Evolutionary conservation across 768 basidiomycete genomes (phyloP).

Genomic region (Pholiota conissans): DNA sequence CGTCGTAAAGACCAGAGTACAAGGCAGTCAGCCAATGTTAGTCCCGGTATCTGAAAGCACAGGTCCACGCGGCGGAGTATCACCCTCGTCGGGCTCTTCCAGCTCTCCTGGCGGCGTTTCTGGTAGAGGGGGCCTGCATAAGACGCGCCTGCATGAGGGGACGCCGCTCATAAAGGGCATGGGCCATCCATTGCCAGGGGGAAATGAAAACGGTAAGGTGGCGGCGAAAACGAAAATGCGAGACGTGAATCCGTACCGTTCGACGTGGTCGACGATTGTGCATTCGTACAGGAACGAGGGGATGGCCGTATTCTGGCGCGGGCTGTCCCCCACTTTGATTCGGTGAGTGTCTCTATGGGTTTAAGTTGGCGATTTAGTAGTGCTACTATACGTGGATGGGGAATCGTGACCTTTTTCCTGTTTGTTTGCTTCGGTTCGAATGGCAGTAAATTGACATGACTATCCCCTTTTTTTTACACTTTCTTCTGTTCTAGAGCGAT

Average conservation of each 20-base stretch:
- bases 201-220: neutral
- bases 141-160: neutral
- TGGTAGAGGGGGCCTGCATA: neutral
- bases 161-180: neutral
- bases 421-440: neutral
- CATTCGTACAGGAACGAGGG: slow-evolving; percentile 69
- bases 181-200: neutral
- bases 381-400: neutral
- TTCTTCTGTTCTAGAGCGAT: slow-evolving; percentile 51
- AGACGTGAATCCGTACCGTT: slow-evolving; percentile 53
- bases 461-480: too few species aligned
- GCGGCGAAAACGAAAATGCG: neutral
- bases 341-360: slow-evolving; percentile 45
- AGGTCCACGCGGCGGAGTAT: neutral
- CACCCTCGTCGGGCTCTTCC: neutral
- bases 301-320: slow-evolving; percentile 67
- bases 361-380: neutral
- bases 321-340: slow-evolving; percentile 78
- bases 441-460: too few species aligned
- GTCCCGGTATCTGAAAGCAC: neutral
- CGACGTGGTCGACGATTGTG: slow-evolving; percentile 55
- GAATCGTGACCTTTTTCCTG: too few species aligned
- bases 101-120: neutral
- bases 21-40: slow-evolving; percentile 42
- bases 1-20: slow-evolving; percentile 88